Percentiles rank a stretch among this genome's conserved stretches.
These are phyloP conservation scores for Fraxinus paxiana DNA, from an alignment of 305 asterid species.

Conservation along the genomic window DNA sequence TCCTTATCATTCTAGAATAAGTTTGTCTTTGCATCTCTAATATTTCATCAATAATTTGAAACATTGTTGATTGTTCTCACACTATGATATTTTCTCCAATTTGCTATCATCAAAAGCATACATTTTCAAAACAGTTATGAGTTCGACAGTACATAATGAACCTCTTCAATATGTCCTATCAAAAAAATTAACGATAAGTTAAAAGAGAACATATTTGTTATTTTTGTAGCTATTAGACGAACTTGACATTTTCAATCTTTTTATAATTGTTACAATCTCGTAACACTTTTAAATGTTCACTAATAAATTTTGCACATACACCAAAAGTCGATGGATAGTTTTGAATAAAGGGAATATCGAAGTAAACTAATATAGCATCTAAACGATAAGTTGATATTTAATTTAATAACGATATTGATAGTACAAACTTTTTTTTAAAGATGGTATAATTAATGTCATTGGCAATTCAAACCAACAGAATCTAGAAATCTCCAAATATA, in stretches of 20 bases:
- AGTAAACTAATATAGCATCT: too few relatives aligned
- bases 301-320: neutral
- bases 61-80: neutral
- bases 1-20: neutral
- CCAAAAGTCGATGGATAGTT: neutral
- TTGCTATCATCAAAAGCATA: neutral
- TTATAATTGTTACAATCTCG: neutral
- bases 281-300: neutral
- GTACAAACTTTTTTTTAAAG: too few relatives aligned
- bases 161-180: neutral
- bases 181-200: neutral
- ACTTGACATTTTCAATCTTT: neutral
- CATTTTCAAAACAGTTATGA: neutral
- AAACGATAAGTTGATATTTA: too few relatives aligned
- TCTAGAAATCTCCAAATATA: too few relatives aligned
- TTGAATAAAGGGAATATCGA: too few relatives aligned
- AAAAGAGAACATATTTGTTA: neutral
- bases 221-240: neutral
- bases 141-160: neutral
- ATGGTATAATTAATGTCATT: too few relatives aligned
- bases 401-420: too few relatives aligned
- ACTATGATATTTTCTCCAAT: neutral
- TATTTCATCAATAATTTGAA: neutral
- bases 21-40: neutral
- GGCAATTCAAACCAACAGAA: too few relatives aligned